phyloP scores from a whole-genome alignment of 306 rosid genomes.

The Quercus mongolica region DNA sequence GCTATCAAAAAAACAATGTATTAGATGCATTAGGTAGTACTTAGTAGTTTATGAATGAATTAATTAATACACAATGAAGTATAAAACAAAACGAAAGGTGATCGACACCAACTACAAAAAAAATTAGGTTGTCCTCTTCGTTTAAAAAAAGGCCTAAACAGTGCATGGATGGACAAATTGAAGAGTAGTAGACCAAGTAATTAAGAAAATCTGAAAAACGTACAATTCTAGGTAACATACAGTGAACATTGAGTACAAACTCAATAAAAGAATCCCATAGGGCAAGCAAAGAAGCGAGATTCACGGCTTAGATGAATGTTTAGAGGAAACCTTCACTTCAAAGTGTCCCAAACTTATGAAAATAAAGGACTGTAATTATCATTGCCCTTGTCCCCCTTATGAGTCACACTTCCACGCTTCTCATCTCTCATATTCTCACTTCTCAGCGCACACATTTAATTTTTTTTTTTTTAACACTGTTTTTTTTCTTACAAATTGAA shows the following conservation, averaged over 20 bases:
- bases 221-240: background rate
- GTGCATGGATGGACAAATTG: background rate
- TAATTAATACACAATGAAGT: too few species aligned
- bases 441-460: conserved; percentile 23
- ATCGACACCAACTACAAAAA: too few species aligned
- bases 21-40: too few species aligned
- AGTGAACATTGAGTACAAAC: conserved; percentile 22
- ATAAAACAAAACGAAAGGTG: too few species aligned
- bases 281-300: conserved; percentile 46
- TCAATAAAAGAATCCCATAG: conserved; percentile 30
- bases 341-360: conserved; percentile 24
- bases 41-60: too few species aligned
- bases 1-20: too few species aligned
- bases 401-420: conserved; percentile 41
- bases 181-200: background rate
- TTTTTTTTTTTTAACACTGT: background rate
- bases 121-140: too few species aligned
- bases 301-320: conserved; percentile 36
- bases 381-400: conserved; percentile 37
- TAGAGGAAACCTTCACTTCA: conserved; percentile 35
- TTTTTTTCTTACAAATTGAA: background rate
- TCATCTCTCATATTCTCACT: conserved; percentile 29
- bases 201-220: background rate
- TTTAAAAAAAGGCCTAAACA: too few species aligned
- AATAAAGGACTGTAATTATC: conserved; percentile 15